phyloP scores from a whole-genome alignment of 1,284 basidiomycete genomes.

The Fereydounia khargensis region DNA sequence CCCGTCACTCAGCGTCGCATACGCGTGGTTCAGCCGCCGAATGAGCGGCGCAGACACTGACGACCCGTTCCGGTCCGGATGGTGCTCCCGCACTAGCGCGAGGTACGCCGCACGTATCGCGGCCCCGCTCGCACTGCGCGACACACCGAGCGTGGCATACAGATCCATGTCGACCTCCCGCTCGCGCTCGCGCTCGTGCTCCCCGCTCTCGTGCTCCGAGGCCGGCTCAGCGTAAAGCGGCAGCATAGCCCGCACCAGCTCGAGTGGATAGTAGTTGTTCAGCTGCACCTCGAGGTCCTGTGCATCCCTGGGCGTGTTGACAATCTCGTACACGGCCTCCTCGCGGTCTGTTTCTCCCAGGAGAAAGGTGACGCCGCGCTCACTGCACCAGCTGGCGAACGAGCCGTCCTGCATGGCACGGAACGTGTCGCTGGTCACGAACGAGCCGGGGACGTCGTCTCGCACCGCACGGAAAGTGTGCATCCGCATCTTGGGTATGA shows the following conservation, averaged over 20 bases:
- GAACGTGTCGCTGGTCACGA: constrained; percentile 26
- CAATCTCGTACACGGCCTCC: constrained; percentile 26
- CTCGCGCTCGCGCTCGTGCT: background rate
- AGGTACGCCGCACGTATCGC: constrained; percentile 30
- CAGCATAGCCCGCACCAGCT: constrained; percentile 18
- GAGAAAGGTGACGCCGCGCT: constrained; percentile 10
- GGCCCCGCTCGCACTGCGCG: constrained; percentile 6
- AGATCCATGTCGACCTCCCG: background rate
- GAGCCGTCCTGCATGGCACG: constrained; percentile 22
- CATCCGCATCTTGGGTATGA: constrained; percentile 16
- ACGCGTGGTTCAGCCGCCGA: constrained; percentile 20
- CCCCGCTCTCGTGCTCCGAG: background rate
- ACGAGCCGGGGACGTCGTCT: constrained; percentile 8
- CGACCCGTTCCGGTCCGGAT: constrained; percentile 11
- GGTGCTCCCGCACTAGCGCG: constrained; percentile 15
- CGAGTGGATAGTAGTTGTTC: constrained; percentile 30
- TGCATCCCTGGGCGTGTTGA: constrained; percentile 19
- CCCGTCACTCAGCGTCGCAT: constrained; percentile 20
- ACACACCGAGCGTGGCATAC: constrained; percentile 11
- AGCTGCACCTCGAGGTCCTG: constrained; percentile 14
- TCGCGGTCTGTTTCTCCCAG: constrained; percentile 31
- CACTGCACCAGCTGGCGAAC: constrained; percentile 21
- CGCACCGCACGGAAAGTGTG: constrained; percentile 34
- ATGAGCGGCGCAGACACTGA: constrained; percentile 13
- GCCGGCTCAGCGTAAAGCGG: constrained; percentile 10